Base-by-base conservation (phyloP, 225 moss, liverwort and hornwort genomes). In the Polytrichum formosum region DNA sequence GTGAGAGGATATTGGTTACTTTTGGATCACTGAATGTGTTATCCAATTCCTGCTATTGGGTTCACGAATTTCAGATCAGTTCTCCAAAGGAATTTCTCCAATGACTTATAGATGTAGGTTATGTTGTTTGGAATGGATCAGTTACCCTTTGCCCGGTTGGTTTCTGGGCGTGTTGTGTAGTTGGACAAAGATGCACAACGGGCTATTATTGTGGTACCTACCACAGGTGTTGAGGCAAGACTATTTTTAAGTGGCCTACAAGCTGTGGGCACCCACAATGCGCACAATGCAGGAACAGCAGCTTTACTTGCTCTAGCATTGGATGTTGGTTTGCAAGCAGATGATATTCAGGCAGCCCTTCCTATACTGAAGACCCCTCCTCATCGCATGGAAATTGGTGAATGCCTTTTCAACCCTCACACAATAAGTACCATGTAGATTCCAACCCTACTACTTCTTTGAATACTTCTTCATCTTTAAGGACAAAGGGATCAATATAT, bases 361-460 rank as follows among this genome's bases (percentile, higher is more conserved):
- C 91, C 94, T 55, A 71, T 75, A 55, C 85, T 98, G 62, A 82
- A 75, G 67, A 65, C 94, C 62, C 92, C 81, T 61, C 83, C 98
- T 73, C 92, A 98, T 86, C 91, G 98, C 69, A 92, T 98, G 98
- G 94, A 98, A 91, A 78, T 94, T 70, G 93, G 96, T 94, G 79
- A 70, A 54, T 67, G 8, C 69, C 30, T 18, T 53, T 56, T 66
- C 55, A 65, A 13, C 62, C 26, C 68, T 72, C 55, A 23, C 27
- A 17, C 58, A 28, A 55, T 19, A 10, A 46, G 13, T 46, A 46
- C 13, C 46, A 46, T 46, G 13, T 13, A 46, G 46, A 46, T 35
- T 35, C 4, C 55, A 54, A 74, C 26, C 26, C 5, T 63, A 18
- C 31, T 68, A 61, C 23, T 26, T 26, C 29, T 56, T 35, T 10